These are phyloP conservation scores for Penstemon davidsonii DNA, from an alignment of 257 asterid species.

Conservation along the genomic window DNA sequence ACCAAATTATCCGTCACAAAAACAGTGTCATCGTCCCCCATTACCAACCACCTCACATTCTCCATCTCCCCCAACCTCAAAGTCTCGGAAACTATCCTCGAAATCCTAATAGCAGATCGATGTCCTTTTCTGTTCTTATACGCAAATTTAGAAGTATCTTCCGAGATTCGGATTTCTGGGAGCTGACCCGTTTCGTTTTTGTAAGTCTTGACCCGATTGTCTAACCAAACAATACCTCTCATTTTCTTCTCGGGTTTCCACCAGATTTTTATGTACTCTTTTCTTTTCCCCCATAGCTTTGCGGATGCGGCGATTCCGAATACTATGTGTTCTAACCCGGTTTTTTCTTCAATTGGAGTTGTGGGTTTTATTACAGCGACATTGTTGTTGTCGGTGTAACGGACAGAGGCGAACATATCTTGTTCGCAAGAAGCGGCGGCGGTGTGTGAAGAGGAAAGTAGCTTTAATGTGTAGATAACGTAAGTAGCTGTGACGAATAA, in stretches of 20 bases:
- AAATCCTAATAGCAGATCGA: slow-evolving; percentile 64
- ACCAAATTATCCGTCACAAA: slow-evolving; percentile 61
- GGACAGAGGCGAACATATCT: slow-evolving; percentile 31
- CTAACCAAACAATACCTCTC: slow-evolving; percentile 69
- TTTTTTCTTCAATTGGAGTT: not conserved
- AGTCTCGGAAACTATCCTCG: slow-evolving; percentile 64
- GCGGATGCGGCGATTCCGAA: slow-evolving; percentile 70
- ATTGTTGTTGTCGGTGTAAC: not conserved
- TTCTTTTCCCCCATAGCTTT: slow-evolving; percentile 52
- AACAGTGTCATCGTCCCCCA: slow-evolving; percentile 76
- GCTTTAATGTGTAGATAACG: slow-evolving; percentile 45
- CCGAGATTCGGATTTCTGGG: slow-evolving; percentile 54
- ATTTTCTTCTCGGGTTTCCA: slow-evolving; percentile 49
- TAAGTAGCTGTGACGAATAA: slow-evolving; percentile 53
- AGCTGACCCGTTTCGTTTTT: slow-evolving; percentile 34
- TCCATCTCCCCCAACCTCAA: slow-evolving; percentile 42
- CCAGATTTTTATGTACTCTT: slow-evolving; percentile 69
- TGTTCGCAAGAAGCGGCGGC: slow-evolving; percentile 25
- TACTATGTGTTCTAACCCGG: slow-evolving; percentile 47
- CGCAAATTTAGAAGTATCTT: slow-evolving; percentile 45
- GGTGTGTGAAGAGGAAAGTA: slow-evolving; percentile 41
- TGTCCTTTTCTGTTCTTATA: slow-evolving; percentile 58
- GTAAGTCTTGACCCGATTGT: slow-evolving; percentile 32
- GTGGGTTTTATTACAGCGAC: not conserved
- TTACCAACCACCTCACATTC: slow-evolving; percentile 69